Base-by-base conservation (phyloP, 352 stramenopile genomes). In the Nothophytophthora sp. region DNA sequence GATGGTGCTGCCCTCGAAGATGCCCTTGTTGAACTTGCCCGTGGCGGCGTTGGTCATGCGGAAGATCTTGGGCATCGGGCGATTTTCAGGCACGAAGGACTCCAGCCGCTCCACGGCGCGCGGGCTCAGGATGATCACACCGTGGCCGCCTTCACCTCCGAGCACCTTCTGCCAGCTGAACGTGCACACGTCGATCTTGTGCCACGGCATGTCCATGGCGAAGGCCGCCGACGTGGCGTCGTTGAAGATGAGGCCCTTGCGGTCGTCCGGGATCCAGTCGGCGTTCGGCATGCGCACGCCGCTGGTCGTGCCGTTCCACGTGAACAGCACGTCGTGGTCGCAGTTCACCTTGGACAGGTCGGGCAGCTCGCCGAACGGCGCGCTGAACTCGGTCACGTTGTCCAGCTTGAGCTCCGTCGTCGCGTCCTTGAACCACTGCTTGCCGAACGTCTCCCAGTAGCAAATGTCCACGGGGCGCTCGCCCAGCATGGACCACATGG, bases 161-260 rank as follows among this genome's bases (percentile, higher is more conserved):
- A 99, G 81, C 30, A 99, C 97, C 80, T 99, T 99, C 74, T 99
- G 97, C 96, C 97, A 99, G 40, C 93, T 99, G 73, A 99, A 99
- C 52, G 97, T 99, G 46, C 93, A 98, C 43, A 99, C 95, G 70
- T 99, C 97, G 43, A 99, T 91, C 82, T 99, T 99, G 48, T 89
- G 64, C 97, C 97, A 99, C 23, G 92, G 90, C 62, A 99, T 99
- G 33, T 99, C 86, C 97, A 99, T 99, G 40, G 91, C 91, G 76
- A 99, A 99, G 33, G 96, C 97, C 22, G 97, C 97, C 22, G 95
- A 99, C 16, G 97, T 99, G 27, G 96, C 97, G 77, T 99, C 97
- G 70, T 98, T 98, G 37, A 99, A 93, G 25, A 97, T 97, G 10
- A 99, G 60, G 27, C 97, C 97, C 33, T 84, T 95, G 42, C 97